A percentile compares a stretch with the other conserved stretches of the same genome.
Evolutionary conservation across 768 basidiomycete species (phyloP).

Genomic region (Omphalotus guepiniiformis): DNA sequence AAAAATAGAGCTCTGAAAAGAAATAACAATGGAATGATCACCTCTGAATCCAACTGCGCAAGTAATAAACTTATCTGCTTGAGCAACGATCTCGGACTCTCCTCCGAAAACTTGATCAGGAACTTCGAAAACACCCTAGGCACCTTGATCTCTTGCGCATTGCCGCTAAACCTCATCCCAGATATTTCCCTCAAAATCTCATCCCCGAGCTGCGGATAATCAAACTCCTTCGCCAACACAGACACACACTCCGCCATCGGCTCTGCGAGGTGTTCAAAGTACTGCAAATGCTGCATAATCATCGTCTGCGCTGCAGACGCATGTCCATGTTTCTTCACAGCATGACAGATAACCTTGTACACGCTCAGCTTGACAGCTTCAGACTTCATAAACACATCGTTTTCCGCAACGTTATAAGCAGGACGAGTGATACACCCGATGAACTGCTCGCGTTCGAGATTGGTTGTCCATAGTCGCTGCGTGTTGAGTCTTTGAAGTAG

Average conservation of each 20-base stretch:
- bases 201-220: slow-evolving; percentile 85
- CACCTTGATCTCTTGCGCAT: slow-evolving; percentile 70
- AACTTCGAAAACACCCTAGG: slow-evolving; percentile 84
- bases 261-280: slow-evolving; percentile 92
- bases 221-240: slow-evolving; percentile 78
- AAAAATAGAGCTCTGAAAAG: not conserved
- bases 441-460: slow-evolving; percentile 81
- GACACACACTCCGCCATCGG: slow-evolving; percentile 89
- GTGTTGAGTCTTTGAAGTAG: slow-evolving; percentile 57
- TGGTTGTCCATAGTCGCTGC: slow-evolving; percentile 87
- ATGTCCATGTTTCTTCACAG: slow-evolving; percentile 90
- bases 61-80: slow-evolving; percentile 88
- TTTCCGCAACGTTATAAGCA: slow-evolving; percentile 83
- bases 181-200: slow-evolving; percentile 89
- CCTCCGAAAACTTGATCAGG: slow-evolving; percentile 74
- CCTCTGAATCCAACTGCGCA: slow-evolving; percentile 89
- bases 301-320: slow-evolving; percentile 79
- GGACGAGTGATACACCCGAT: slow-evolving; percentile 88
- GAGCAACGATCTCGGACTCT: slow-evolving; percentile 72
- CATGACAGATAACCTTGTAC: slow-evolving; percentile 85
- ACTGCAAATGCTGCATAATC: slow-evolving; percentile 89
- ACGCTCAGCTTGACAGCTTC: slow-evolving; percentile 66
- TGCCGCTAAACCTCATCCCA: slow-evolving; percentile 65
- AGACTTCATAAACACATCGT: slow-evolving; percentile 84
- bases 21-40: slow-evolving; percentile 34